Evolutionary conservation across 1,284 basidiomycete species (phyloP).

Genomic region (Rhodofomes roseus): DNA sequence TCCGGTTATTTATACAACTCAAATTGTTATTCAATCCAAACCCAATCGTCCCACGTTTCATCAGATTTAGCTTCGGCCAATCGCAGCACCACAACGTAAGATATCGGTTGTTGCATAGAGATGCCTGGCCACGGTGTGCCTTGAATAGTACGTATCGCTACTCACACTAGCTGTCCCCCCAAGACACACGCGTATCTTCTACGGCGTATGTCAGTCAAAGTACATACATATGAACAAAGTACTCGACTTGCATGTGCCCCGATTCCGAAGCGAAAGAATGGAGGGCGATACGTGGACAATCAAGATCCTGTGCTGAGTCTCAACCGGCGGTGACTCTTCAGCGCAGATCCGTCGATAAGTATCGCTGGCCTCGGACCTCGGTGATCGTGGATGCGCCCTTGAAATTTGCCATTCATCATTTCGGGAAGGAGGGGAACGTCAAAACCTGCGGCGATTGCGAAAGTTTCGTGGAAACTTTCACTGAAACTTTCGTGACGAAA

Average conservation of each 20-base stretch:
- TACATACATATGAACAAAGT: no score
- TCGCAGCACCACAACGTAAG: not conserved
- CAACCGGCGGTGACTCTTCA: constrained; percentile 5
- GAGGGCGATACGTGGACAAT: not conserved
- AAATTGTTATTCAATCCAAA: not conserved
- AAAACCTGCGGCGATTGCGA: no score
- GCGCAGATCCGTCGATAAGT: not conserved
- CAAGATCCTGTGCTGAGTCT: not conserved
- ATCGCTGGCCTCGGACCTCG: no score
- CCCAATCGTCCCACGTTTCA: no score
- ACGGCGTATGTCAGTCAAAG: no score
- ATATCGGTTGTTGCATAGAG: not conserved
- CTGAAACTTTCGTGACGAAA: no score
- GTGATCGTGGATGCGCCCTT: no score
- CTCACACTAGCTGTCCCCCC: no score
- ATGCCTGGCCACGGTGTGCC: not conserved
- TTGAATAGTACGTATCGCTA: no score
- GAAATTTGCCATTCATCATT: no score
- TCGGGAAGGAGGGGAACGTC: no score
- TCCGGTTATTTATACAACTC: not conserved
- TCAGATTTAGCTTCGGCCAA: not conserved
- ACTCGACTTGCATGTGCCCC: not conserved
- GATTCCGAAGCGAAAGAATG: not conserved
- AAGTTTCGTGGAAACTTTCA: no score
- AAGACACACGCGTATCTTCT: not conserved